Evolutionary conservation across 345 rosid genomes (phyloP).

Genomic region (Zanthoxylum bungeanum): DNA sequence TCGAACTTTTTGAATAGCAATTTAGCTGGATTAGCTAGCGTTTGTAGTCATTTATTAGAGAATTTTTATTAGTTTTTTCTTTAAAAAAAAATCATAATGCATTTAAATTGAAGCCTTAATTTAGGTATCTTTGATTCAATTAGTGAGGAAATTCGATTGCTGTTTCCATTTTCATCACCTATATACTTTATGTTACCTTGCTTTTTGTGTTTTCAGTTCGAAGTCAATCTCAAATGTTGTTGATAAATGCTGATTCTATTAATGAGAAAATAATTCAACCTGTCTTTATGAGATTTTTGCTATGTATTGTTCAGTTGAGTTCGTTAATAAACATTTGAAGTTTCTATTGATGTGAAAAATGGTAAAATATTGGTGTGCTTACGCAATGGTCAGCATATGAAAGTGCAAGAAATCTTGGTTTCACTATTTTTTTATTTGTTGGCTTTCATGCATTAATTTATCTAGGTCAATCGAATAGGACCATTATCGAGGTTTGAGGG

Average conservation of each 20-base stretch:
- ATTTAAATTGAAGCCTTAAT: neutral
- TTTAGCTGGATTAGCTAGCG: conserved; percentile 4
- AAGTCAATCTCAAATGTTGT: too few relatives aligned
- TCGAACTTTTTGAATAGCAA: neutral
- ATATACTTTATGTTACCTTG: neutral
- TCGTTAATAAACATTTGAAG: neutral
- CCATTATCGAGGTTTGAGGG: too few relatives aligned
- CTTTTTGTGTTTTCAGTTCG: neutral
- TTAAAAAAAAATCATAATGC: too few relatives aligned
- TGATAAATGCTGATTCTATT: too few relatives aligned
- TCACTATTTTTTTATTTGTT: too few relatives aligned
- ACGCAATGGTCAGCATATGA: neutral
- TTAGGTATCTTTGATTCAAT: neutral
- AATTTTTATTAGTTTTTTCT: too few relatives aligned
- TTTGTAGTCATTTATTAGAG: too few relatives aligned
- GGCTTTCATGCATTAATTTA: too few relatives aligned
- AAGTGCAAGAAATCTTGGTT: neutral
- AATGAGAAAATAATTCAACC: too few relatives aligned
- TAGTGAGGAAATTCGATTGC: neutral
- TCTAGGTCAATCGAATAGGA: too few relatives aligned
- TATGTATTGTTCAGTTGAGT: too few relatives aligned
- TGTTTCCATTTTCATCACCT: neutral
- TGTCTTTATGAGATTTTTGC: too few relatives aligned
- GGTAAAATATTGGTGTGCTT: neutral
- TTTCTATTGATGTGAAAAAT: neutral